Evolutionary conservation across 1,284 basidiomycete genomes (phyloP), one percentile per base, ranked within the genome.

Genomic region (Ustilago trichophora): DNA sequence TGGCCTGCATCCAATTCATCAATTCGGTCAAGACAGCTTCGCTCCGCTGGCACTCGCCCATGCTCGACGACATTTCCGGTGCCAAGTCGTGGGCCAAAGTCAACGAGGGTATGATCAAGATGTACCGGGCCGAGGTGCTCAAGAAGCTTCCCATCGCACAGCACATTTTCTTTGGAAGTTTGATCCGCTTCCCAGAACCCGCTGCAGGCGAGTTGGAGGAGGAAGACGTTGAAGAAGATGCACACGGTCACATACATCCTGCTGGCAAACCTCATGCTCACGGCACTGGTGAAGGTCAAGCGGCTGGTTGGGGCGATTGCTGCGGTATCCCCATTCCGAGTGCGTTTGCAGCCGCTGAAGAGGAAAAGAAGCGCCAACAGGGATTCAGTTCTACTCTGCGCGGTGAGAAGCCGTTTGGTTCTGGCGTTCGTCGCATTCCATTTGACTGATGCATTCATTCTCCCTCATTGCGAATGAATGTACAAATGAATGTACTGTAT

Each of bases 21-120:
- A 98, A 98, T 82, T 93, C 92, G 15, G 91, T 79, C 70, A 98
- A 98, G 82, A 94, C 93, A 0, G 93, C 93, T 0, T 93, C 92
- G 0, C 85, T 98, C 3, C 87, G 94, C 44, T 98, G 95, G 96
- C 96, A 98, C 83, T 97, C 93, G 0, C 96, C 95, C 0, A 98
- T 98, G 95, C 87, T 98, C 11, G 93, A 98, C 80, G 95, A 98
- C 80, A 98, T 98, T 60, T 95, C 93, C 0, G 92, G 89, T 4
- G 95, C 96, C 50, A 96, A 94, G 83, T 91, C 92, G 2, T 98
- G 94, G 94, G 89, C 91, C 77, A 98, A 98, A 82, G 93, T 98
- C 67, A 97, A 98, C 82, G 84, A 86, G n/a, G 96, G 95, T 9
- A 97, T 98, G 93, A 86, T 91, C 82, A 98, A 98, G 83, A 98